A percentile compares a stretch with the other conserved stretches of the same genome.
Evolutionary conservation across 2,329 filamentous ascomycete genomes (phyloP).

Genomic region (Trichoderma hamatum): DNA sequence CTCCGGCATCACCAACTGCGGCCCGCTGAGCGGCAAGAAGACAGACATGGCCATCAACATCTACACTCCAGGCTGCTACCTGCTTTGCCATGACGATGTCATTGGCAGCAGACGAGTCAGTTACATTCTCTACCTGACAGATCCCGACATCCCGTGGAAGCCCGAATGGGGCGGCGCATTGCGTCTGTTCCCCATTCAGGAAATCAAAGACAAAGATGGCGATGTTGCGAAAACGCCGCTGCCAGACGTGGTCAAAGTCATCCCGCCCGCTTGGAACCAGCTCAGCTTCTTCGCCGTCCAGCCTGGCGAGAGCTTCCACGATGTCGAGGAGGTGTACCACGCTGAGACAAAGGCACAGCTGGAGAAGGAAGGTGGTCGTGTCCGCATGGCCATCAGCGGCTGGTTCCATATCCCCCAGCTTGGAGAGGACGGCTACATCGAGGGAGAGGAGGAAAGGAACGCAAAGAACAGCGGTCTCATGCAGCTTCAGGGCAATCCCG

Average conservation of each 20-base stretch:
- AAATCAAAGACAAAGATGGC: conserved; percentile 64
- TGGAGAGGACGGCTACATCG: conserved; percentile 88
- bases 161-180: conserved; percentile 90
- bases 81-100: conserved; percentile 97
- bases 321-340: conserved; percentile 96
- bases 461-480: conserved; percentile 88
- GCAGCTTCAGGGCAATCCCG: conserved; percentile 89
- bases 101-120: conserved; percentile 95
- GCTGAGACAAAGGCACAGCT: conserved; percentile 61
- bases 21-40: conserved; percentile 86
- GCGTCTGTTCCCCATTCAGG: conserved; percentile 76
- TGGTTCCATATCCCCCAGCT: conserved; percentile 98
- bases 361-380: conserved; percentile 70
- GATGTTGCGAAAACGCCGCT: conserved; percentile 77
- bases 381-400: conserved; percentile 96
- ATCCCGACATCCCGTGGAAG: conserved; percentile 90
- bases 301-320: conserved; percentile 98
- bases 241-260: conserved; percentile 76
- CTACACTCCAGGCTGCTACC: conserved; percentile 93
- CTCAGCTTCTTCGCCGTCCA: conserved; percentile 97
- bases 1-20: conserved; percentile 81
- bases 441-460: conserved; percentile 85
- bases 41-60: conserved; percentile 99
- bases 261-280: conserved; percentile 96
- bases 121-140: conserved; percentile 94